These are phyloP conservation scores for Pythium oligandrum DNA, from an alignment of 352 stramenopile species.

Conservation along the genomic window DNA sequence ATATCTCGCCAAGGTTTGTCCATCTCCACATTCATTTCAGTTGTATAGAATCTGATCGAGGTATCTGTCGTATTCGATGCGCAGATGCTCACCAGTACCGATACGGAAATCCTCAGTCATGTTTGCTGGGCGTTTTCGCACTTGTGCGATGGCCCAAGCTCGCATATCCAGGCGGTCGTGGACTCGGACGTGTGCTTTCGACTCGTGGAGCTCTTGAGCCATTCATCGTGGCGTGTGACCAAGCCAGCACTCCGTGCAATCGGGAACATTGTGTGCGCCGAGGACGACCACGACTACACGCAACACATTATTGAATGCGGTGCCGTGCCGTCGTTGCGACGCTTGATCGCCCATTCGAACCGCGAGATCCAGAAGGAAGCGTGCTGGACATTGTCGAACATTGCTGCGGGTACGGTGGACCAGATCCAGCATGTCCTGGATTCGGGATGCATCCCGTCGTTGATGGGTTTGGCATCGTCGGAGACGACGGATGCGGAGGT, in stretches of 20 bases:
- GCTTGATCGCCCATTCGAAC: constrained; percentile 95
- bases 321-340: constrained; percentile 90
- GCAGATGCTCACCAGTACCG: constrained; percentile 90
- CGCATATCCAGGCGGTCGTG: constrained; percentile 95
- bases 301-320: constrained; percentile 96
- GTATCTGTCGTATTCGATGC: too few species aligned
- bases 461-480: constrained; percentile 92
- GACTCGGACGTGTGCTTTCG: constrained; percentile 86
- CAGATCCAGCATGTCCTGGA: constrained; percentile 98
- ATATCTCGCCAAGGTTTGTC: constrained; percentile 61
- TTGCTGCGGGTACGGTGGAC: constrained; percentile 95
- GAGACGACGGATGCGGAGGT: constrained; percentile 94
- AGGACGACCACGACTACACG: constrained; percentile 92
- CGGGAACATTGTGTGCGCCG: constrained; percentile 98
- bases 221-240: constrained; percentile 93
- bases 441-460: constrained; percentile 91
- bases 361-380: constrained; percentile 98
- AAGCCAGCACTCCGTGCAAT: constrained; percentile 97
- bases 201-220: constrained; percentile 92
- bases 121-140: constrained; percentile 97
- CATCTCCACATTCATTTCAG: background rate
- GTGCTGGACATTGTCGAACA: constrained; percentile 96
- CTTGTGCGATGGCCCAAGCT: constrained; percentile 95
- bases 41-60: too few species aligned
- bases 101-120: constrained; percentile 93